Conservation (phyloP, 495 filamentous ascomycete species). For the Cudoniella acicularis region DNA sequence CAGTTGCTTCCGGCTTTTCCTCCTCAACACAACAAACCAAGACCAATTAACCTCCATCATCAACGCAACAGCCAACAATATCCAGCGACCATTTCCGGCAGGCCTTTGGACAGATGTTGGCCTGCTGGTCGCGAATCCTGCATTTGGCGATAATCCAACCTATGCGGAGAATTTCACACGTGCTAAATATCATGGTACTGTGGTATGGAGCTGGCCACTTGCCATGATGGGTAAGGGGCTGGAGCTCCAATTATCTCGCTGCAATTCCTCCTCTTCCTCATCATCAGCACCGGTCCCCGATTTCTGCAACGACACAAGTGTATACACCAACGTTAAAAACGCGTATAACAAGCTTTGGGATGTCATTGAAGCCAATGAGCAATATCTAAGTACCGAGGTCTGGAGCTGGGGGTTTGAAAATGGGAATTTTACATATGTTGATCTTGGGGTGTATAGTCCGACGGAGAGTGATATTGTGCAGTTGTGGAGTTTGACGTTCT, state of each 20-base stretch:
- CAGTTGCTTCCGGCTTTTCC: conserved; percentile 59
- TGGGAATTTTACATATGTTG: conserved; percentile 44
- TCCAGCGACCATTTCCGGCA: conserved; percentile 53
- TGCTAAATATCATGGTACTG: conserved; percentile 60
- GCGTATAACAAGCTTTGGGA: conserved; percentile 62
- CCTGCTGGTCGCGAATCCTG: conserved; percentile 59
- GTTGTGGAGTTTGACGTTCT: conserved; percentile 54
- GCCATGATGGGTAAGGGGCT: conserved; percentile 63
- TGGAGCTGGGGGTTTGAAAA: conserved; percentile 59
- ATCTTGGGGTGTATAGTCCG: conserved; percentile 42
- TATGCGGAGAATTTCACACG: conserved; percentile 52
- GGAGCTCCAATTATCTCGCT: conserved; percentile 43
- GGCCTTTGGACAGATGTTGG: conserved; percentile 55
- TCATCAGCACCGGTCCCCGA: conserved; percentile 25
- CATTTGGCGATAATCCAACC: conserved; percentile 46
- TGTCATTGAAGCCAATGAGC: conserved; percentile 50
- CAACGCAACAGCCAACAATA: conserved; percentile 51
- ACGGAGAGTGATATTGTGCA: conserved; percentile 50
- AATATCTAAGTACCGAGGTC: conserved; percentile 53
- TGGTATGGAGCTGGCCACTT: conserved; percentile 63
- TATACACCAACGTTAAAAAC: conserved; percentile 45
- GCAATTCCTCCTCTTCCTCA: no score
- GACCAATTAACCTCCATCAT: conserved; percentile 52
- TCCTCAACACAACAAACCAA: conserved; percentile 59
- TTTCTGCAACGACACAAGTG: conserved; percentile 45